These are phyloP conservation scores for Phlyctochytrium arcticum DNA, from an alignment of 192 early-diverging fungal species.

Conservation along the genomic window DNA sequence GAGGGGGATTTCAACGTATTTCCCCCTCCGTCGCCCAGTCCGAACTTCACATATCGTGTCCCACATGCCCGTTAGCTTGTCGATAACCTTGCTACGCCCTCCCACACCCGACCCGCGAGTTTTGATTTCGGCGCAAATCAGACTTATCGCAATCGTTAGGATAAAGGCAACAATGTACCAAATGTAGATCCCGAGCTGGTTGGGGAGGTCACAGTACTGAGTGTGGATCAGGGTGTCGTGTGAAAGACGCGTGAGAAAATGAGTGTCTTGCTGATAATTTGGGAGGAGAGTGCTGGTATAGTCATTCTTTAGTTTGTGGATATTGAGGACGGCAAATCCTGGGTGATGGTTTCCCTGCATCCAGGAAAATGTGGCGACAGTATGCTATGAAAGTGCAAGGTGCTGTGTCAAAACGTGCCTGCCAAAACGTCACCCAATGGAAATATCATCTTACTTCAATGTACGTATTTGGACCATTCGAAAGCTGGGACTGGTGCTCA, in stretches of 20 bases:
- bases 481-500: not conserved
- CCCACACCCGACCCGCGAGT: too few species aligned
- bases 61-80: too few species aligned
- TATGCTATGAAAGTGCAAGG: constrained; percentile 27
- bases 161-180: constrained; percentile 35
- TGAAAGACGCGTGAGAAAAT: too few species aligned
- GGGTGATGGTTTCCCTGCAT: constrained; percentile 48
- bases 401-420: not conserved
- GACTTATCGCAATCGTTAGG: too few species aligned
- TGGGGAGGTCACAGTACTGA: constrained; percentile 29
- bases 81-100: too few species aligned
- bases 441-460: not conserved
- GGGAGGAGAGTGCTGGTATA: constrained; percentile 10
- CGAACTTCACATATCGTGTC: too few species aligned
- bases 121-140: too few species aligned
- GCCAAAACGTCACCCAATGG: not conserved
- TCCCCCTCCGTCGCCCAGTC: too few species aligned
- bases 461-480: too few species aligned
- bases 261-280: too few species aligned
- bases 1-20: too few species aligned
- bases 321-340: constrained; percentile 36
- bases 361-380: constrained; percentile 51
- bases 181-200: constrained; percentile 37
- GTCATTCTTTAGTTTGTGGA: constrained; percentile 27
- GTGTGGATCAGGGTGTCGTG: too few species aligned